Percentiles rank a stretch among this genome's conserved stretches.
Evolutionary conservation across 2,329 filamentous ascomycete species (phyloP).

Genomic region (Talaromyces sp.): DNA sequence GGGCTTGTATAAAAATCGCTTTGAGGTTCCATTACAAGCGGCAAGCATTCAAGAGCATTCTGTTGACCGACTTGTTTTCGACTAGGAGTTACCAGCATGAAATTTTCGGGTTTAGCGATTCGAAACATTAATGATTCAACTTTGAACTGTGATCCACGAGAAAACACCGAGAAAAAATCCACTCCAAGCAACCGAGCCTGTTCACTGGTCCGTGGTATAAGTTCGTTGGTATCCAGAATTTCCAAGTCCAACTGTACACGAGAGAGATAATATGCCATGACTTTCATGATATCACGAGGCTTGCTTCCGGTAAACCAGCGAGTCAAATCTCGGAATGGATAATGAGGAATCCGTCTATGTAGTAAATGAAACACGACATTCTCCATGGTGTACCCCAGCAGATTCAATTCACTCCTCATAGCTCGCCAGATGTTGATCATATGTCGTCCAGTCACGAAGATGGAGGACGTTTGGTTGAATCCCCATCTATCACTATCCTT

Average conservation of each 20-base stretch:
- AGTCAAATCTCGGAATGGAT: conserved; percentile 72
- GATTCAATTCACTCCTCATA: conserved; percentile 85
- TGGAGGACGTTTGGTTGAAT: conserved; percentile 87
- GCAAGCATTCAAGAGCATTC: conserved; percentile 89
- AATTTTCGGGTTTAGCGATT: conserved; percentile 95
- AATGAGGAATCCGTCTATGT: conserved; percentile 82
- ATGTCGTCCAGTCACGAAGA: conserved; percentile 86
- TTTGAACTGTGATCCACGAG: conserved; percentile 93
- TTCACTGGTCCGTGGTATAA: conserved; percentile 84
- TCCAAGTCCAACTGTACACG: conserved; percentile 80
- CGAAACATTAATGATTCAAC: conserved; percentile 98
- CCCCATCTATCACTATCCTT: conserved; percentile 89
- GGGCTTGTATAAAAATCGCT: conserved; percentile 91
- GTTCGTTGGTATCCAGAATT: conserved; percentile 82
- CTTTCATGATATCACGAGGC: conserved; percentile 63
- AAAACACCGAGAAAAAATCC: conserved; percentile 96
- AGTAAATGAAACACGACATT: conserved; percentile 90
- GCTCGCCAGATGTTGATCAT: conserved; percentile 97
- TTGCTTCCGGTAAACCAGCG: conserved; percentile 70
- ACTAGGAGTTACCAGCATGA: conserved; percentile 82
- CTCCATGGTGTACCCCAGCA: conserved; percentile 93
- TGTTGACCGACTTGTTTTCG: conserved; percentile 88
- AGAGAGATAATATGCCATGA: conserved; percentile 70
- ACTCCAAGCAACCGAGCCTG: conserved; percentile 89
- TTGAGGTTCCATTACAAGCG: conserved; percentile 94